These are phyloP conservation scores for Colletotrichum falcatum DNA, from an alignment of 2,329 filamentous ascomycete genomes.

Conservation along the genomic window DNA sequence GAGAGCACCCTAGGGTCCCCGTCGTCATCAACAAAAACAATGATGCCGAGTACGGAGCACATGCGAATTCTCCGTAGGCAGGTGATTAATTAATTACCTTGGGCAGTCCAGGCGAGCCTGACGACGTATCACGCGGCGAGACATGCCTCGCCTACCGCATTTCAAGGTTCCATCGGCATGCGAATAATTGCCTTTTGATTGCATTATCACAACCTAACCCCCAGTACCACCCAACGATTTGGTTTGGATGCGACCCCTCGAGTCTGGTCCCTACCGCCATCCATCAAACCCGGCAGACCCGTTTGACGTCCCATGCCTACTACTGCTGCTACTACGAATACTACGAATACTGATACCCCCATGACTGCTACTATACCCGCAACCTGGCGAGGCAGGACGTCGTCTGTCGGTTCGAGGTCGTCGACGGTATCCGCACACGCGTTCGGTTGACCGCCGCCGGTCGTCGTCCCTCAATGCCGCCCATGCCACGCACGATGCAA, in stretches of 20 bases:
- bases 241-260: conserved; percentile 30
- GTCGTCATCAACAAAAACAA: too few species aligned
- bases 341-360: conserved; percentile 9
- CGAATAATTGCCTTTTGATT: too few species aligned
- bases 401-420: neutral
- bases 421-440: too few species aligned
- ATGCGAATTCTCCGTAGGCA: too few species aligned
- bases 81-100: too few species aligned
- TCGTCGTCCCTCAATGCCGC: neutral
- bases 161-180: neutral
- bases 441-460: conserved; percentile 1
- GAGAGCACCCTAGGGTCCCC: too few species aligned
- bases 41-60: too few species aligned
- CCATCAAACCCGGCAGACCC: conserved; percentile 4
- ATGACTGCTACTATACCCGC: neutral
- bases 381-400: conserved; percentile 18
- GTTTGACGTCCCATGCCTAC: neutral
- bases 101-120: too few species aligned
- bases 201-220: conserved; percentile 23
- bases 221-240: conserved; percentile 7
- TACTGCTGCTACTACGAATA: too few species aligned
- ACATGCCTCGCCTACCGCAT: neutral
- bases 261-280: conserved; percentile 6
- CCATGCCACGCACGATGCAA: neutral
- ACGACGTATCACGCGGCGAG: conserved; percentile 6